These are phyloP conservation scores for Leptosphaerulina australis DNA, from an alignment of 2,329 filamentous ascomycete species.

Conservation along the genomic window DNA sequence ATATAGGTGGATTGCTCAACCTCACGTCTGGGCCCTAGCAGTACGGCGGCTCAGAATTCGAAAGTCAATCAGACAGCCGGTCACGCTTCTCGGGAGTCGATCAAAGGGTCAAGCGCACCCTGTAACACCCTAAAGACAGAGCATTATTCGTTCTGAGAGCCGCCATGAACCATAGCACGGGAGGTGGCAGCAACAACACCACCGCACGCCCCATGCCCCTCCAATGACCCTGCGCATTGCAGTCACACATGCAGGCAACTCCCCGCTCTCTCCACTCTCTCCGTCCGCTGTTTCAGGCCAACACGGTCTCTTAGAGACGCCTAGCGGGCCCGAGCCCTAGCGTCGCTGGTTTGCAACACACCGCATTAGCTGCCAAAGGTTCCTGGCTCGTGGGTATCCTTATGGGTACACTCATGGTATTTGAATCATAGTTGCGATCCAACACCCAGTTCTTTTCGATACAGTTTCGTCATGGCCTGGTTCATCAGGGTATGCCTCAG, in stretches of 20 bases:
- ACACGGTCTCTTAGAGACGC: conserved; percentile 22
- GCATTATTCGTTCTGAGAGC: conserved; percentile 3
- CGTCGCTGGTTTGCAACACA: conserved; percentile 31
- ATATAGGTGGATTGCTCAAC: conserved; percentile 24
- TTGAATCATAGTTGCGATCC: neutral
- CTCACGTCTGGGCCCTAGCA: conserved; percentile 20
- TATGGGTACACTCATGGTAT: neutral
- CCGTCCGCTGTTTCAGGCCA: conserved; percentile 37
- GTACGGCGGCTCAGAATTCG: conserved; percentile 20
- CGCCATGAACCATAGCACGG: conserved; percentile 3
- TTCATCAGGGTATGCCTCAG: too few relatives aligned
- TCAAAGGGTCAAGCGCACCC: conserved; percentile 3
- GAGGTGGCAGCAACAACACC: conserved; percentile 7
- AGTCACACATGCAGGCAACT: conserved; percentile 21
- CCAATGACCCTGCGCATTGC: conserved; percentile 26
- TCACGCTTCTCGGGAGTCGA: conserved; percentile 7
- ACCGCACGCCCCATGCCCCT: conserved; percentile 4
- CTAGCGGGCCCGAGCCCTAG: conserved; percentile 15
- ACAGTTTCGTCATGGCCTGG: conserved; percentile 16
- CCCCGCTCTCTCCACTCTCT: conserved; percentile 28
- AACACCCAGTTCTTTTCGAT: neutral
- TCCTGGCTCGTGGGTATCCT: neutral
- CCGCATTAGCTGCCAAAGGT: conserved; percentile 19
- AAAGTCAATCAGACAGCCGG: conserved; percentile 19
- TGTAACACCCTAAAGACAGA: conserved; percentile 11